These are phyloP conservation scores for Canna indica DNA, from an alignment of 176 grass and related monocot species.

Conservation along the genomic window DNA sequence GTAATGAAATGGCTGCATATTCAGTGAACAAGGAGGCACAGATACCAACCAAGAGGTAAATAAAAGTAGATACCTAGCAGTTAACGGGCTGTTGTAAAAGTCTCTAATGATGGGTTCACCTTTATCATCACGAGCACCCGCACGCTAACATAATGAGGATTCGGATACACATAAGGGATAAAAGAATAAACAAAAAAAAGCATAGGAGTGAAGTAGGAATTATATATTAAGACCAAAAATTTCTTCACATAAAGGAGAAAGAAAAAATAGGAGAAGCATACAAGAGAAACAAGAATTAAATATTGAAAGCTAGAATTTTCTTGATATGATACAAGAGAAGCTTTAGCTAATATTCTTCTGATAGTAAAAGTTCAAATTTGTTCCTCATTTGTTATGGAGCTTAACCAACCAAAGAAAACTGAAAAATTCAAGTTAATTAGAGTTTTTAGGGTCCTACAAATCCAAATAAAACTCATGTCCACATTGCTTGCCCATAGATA, in stretches of 20 bases:
- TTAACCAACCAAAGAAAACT: too few species aligned
- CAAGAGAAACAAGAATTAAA: too few species aligned
- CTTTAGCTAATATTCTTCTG: too few species aligned
- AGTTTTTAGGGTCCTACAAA: too few species aligned
- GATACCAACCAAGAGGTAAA: slow-evolving; percentile 17
- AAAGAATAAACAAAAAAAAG: background rate
- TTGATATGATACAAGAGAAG: too few species aligned
- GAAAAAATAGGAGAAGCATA: background rate
- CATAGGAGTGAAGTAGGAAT: background rate
- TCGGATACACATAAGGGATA: background rate
- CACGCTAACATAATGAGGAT: slow-evolving; percentile 38
- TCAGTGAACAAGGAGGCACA: background rate
- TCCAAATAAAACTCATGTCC: too few species aligned
- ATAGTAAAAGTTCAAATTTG: too few species aligned
- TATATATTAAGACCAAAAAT: background rate
- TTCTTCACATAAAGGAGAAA: background rate
- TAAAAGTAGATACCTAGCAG: slow-evolving; percentile 50
- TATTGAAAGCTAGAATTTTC: too few species aligned
- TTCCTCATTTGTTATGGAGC: too few species aligned
- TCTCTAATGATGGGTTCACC: slow-evolving; percentile 64
- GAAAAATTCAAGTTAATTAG: too few species aligned
- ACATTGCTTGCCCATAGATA: too few species aligned
- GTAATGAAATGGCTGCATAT: background rate
- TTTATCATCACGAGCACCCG: slow-evolving; percentile 79
- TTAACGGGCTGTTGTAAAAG: slow-evolving; percentile 89